phyloP scores from a whole-genome alignment of 164 flowering plant genomes.

The Buxus sempervirens region DNA sequence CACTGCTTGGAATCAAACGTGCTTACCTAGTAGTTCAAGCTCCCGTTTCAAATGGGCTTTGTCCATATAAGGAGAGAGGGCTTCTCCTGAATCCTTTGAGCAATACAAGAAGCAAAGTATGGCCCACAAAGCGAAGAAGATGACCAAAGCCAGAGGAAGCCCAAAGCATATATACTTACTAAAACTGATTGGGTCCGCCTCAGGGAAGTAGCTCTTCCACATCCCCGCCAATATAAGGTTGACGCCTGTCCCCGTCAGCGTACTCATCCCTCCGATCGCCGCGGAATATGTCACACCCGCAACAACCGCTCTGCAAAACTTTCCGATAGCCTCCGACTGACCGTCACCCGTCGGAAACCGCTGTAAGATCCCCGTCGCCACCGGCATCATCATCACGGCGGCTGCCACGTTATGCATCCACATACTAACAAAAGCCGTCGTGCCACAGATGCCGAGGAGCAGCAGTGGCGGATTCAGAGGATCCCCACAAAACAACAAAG shows the following conservation, averaged over 20 bases:
- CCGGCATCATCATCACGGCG: constrained; percentile 93
- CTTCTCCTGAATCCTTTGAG: constrained; percentile 34
- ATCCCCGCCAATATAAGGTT: constrained; percentile 87
- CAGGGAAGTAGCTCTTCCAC: constrained; percentile 88
- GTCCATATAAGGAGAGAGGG: constrained; percentile 61
- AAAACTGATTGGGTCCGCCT: constrained; percentile 62
- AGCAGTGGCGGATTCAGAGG: constrained; percentile 73
- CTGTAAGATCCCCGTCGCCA: constrained; percentile 86
- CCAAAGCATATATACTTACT: constrained; percentile 79
- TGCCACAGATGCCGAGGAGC: constrained; percentile 82
- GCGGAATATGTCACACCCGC: constrained; percentile 75
- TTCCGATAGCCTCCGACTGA: constrained; percentile 21
- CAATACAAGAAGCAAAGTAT: constrained; percentile 61
- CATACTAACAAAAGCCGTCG: constrained; percentile 90
- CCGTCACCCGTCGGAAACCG: constrained; percentile 42
- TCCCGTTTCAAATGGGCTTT: constrained; percentile 65
- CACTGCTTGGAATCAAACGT: no score
- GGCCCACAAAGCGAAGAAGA: constrained; percentile 65
- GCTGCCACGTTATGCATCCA: constrained; percentile 98
- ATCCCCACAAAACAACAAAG: constrained; percentile 76
- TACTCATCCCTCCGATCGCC: constrained; percentile 81
- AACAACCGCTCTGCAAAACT: constrained; percentile 70
- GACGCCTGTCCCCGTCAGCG: constrained; percentile 93
- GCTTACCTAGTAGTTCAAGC: constrained; percentile 64
- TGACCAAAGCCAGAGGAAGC: constrained; percentile 65